Percentiles rank a stretch among this genome's conserved stretches.
These are phyloP conservation scores for Neostapfia colusana DNA, from an alignment of 176 grass and related monocot species.

Conservation along the genomic window DNA sequence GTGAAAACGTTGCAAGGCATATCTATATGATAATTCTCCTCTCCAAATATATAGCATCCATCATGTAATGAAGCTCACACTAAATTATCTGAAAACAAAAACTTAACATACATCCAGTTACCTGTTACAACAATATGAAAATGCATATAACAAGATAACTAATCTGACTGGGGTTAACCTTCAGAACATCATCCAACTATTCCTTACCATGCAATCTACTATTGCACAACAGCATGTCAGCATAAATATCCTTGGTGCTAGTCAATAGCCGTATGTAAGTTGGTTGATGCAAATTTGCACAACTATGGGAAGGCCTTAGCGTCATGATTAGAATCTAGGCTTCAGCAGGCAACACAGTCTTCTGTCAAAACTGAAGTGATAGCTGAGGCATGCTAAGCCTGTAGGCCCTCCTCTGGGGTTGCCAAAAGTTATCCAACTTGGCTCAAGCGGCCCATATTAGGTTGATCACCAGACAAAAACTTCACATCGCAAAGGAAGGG, in stretches of 20 bases:
- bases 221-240: constrained; percentile 8
- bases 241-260: background rate
- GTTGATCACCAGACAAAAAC: background rate
- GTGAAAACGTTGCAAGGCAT: background rate
- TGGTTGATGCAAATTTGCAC: constrained; percentile 17
- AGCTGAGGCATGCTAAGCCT: background rate
- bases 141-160: constrained; percentile 1
- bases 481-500: constrained; percentile 44
- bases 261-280: background rate
- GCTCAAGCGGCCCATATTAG: background rate
- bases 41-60: constrained; percentile 5
- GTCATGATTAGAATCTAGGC: background rate
- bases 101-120: background rate
- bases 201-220: constrained; percentile 21
- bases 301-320: background rate
- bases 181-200: background rate
- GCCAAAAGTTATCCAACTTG: constrained; percentile 17
- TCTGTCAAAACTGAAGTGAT: constrained; percentile 21
- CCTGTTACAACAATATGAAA: constrained; percentile 3
- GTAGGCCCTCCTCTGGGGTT: constrained; percentile 4
- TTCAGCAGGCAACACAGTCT: background rate
- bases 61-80: background rate
- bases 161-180: constrained; percentile 4
- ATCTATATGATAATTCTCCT: background rate
- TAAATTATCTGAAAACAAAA: constrained; percentile 7